Conservation (phyloP, 495 filamentous ascomycete species). For the Chaetomium tenue region DNA sequence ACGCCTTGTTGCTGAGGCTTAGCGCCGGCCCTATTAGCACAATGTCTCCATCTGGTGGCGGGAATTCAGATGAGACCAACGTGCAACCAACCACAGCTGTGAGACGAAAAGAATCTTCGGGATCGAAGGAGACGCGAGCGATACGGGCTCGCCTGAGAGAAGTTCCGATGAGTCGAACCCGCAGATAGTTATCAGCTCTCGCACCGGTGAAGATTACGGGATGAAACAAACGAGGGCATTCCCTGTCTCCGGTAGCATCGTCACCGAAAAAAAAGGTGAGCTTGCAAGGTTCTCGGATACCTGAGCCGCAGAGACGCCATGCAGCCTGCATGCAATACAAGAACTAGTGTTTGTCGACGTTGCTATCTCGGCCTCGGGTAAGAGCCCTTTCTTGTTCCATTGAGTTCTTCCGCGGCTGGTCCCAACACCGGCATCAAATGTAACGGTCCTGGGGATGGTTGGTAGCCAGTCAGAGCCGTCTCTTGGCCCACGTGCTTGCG, state of each 20-base stretch:
- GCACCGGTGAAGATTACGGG: not conserved
- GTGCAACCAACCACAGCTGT: not conserved
- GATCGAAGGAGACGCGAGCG: not conserved
- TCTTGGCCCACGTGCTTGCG: conserved; percentile 3
- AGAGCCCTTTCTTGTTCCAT: not conserved
- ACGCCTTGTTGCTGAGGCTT: not conserved
- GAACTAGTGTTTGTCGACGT: not conserved
- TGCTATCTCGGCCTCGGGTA: not conserved
- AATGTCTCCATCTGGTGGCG: not conserved
- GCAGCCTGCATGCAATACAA: not conserved
- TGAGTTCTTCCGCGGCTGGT: not conserved
- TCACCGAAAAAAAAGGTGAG: conserved; percentile 2
- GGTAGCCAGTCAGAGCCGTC: conserved; percentile 6
- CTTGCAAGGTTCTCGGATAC: not conserved
- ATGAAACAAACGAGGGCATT: not conserved
- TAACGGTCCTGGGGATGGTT: not conserved
- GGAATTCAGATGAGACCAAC: no score
- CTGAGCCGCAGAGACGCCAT: not conserved
- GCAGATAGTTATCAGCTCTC: not conserved
- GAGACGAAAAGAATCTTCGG: not conserved
- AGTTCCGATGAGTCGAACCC: not conserved
- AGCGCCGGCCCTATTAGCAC: not conserved
- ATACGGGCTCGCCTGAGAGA: not conserved
- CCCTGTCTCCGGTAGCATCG: conserved; percentile 1
- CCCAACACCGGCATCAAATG: not conserved